Base-by-base conservation (phyloP, 108 stramenopile species). In the Nitzschia sp. region DNA sequence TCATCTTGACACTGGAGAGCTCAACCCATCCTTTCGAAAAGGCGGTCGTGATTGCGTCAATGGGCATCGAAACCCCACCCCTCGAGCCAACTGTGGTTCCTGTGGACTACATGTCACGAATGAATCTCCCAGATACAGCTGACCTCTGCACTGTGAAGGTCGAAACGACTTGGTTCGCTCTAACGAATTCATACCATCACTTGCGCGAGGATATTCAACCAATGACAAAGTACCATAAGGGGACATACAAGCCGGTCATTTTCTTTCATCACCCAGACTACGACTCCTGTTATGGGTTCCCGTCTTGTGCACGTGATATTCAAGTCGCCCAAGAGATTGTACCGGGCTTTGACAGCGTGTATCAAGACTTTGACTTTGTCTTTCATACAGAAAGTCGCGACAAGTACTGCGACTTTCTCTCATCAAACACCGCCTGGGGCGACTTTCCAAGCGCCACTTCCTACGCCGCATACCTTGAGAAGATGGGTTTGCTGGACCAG, bases 111-210 rank as follows among this genome's bases (percentile, higher is more conserved):
- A 72, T 85, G 1, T 72, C 60, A 48, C 57, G 69, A 38, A n/a
- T 17, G 5, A 46, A 15, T 46, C 59, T 71, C 24, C 82, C 82
- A 11, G 83, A 81, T 66, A 81, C 71, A 36, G 81, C 84, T 77
- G 88, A 89, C 57, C 66, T 89, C 2, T 89, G 88, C 48, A 83
- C 82, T 21, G 88, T 83, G 18, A 73, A 77, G 27, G 70, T 89
- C 17, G 66, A 71, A 46, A 89, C 84, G 2, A 73, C 76, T 1
- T 89, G 88, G 88, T 86, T 89, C 65, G 86, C 85, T 83, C 76
- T 84, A 0, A 86, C 88, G 8, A 86, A 86, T 72, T 86, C 85
- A 0, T 89, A 82, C 46, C 81, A 84, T 70, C 74, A 81, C 31
- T 80, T 89, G n/a, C 59, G 81, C 36, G 59, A 74, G 33, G 79